phyloP scores from a whole-genome alignment of 805 yeast species.

The Torulaspora franciscae region DNA sequence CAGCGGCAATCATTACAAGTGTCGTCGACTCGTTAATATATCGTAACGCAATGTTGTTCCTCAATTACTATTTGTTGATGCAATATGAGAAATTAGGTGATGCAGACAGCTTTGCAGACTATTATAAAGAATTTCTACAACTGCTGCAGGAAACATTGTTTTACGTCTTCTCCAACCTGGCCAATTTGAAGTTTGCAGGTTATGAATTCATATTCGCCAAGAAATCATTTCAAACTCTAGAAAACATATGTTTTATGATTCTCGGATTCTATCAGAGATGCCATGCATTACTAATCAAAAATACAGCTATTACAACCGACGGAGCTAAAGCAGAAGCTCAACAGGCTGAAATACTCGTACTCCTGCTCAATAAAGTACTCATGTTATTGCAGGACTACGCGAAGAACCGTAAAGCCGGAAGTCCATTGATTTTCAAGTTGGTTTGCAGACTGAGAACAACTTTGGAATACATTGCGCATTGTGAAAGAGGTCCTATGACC shows the following conservation, averaged over 20 bases:
- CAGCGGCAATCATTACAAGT: constrained; percentile 25
- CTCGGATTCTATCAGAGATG: constrained; percentile 27
- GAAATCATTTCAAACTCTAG: constrained; percentile 25
- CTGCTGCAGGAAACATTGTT: constrained; percentile 30
- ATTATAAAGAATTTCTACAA: constrained; percentile 25
- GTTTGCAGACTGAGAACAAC: constrained; percentile 18
- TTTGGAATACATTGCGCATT: constrained; percentile 17
- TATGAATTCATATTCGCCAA: constrained; percentile 31
- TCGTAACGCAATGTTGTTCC: constrained; percentile 24
- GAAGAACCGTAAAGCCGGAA: constrained; percentile 27
- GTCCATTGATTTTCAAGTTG: constrained; percentile 18
- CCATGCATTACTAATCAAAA: constrained; percentile 2
- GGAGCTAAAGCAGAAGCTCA: constrained; percentile 10
- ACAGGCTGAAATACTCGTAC: constrained; percentile 18
- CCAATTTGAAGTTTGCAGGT: constrained; percentile 31
- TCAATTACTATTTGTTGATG: constrained; percentile 24
- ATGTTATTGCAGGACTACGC: constrained; percentile 31
- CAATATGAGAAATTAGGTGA: constrained; percentile 27
- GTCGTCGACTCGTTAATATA: constrained; percentile 30
- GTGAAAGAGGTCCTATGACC: constrained; percentile 8
- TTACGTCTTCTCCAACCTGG: constrained; percentile 31
- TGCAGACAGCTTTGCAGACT: constrained; percentile 16
- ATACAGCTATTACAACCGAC: constrained; percentile 3
- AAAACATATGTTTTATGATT: constrained; percentile 24
- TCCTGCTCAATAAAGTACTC: constrained; percentile 24